Conservation (phyloP, 1,139 yeast genomes). For the Meyerozyma guilliermondii region DNA sequence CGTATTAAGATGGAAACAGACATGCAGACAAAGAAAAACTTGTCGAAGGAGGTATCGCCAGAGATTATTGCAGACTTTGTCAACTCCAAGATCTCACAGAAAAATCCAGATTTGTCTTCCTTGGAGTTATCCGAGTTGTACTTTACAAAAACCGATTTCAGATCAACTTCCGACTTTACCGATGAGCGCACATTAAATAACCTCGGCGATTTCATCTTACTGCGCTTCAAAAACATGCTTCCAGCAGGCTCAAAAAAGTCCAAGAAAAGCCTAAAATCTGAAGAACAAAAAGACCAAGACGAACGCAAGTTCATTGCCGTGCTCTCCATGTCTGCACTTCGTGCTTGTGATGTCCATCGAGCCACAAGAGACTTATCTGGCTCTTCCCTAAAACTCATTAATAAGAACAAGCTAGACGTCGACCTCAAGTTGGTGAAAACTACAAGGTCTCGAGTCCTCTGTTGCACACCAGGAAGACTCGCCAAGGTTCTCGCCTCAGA, state of each 20-base stretch:
- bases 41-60: slow-evolving; percentile 45
- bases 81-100: slow-evolving; percentile 45
- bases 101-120: slow-evolving; percentile 53
- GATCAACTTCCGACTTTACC: slow-evolving; percentile 46
- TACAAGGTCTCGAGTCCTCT: slow-evolving; percentile 50
- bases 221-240: slow-evolving; percentile 41
- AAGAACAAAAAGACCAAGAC: slow-evolving; percentile 11
- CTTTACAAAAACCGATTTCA: slow-evolving; percentile 42
- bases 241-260: slow-evolving; percentile 21
- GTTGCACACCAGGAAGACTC: slow-evolving; percentile 65
- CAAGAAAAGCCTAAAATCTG: slow-evolving; percentile 13
- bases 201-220: slow-evolving; percentile 38
- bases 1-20: slow-evolving; percentile 56
- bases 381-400: slow-evolving; percentile 59
- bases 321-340: slow-evolving; percentile 61
- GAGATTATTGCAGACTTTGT: slow-evolving; percentile 58
- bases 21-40: slow-evolving; percentile 41
- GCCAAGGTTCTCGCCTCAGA: slow-evolving; percentile 40
- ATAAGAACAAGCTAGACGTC: slow-evolving; percentile 57
- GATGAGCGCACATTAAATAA: slow-evolving; percentile 44
- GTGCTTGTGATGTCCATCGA: slow-evolving; percentile 70
- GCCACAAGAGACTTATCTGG: slow-evolving; percentile 51
- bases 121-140: slow-evolving; percentile 59
- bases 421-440: slow-evolving; percentile 49
- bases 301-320: slow-evolving; percentile 49